Evolutionary conservation across 148 eudicot species (phyloP), one percentile per base, ranked within the genome.

Genomic region (Tetragonia tetragonoides): DNA sequence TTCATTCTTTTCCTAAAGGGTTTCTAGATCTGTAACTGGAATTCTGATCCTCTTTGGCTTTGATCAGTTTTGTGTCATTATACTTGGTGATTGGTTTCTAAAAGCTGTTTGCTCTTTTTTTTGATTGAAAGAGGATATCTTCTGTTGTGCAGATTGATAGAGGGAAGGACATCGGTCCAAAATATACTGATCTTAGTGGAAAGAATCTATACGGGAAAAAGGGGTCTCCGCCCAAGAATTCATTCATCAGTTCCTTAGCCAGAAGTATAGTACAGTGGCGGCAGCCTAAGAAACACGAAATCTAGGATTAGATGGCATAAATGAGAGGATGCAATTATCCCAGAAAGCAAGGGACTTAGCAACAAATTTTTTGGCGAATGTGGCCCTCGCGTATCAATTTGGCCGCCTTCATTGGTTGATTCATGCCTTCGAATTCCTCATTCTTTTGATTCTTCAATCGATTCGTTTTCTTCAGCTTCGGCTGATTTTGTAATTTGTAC

Each of bases 111-210:
- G 16, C 59, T 54, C 59, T 7, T 10, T 17, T 54, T 54, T 54
- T 14, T 54, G 16, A 54, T 10, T 10, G 3, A 54, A 54, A 54
- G 59, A 54, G 9, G 16, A 54, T 10, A 54, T 54, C 4, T 54
- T 54, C 16, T 54, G 59, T 3, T 54, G 59, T 54, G 76, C 94
- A 95, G 99, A 95, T 95, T 77, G 97, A 95, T 69, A 89, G 99
- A 87, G 91, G 90, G 73, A 93, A 89, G 78, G 89, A 80, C 37
- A 89, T 89, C 71, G 99, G 94, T 74, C 94, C 97, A 10, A 91
- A 87, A 79, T 89, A 84, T 78, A 90, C 99, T 10, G 99, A 95
- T 75, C 90, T 95, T 70, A 90, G 94, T 80, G 94, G 97, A 68
- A 95, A 95, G 82, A 90, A 85, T 74, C 81, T 95, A 67, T 88